Conservation (phyloP, 345 rosid species). For the Citrus sinensis region DNA sequence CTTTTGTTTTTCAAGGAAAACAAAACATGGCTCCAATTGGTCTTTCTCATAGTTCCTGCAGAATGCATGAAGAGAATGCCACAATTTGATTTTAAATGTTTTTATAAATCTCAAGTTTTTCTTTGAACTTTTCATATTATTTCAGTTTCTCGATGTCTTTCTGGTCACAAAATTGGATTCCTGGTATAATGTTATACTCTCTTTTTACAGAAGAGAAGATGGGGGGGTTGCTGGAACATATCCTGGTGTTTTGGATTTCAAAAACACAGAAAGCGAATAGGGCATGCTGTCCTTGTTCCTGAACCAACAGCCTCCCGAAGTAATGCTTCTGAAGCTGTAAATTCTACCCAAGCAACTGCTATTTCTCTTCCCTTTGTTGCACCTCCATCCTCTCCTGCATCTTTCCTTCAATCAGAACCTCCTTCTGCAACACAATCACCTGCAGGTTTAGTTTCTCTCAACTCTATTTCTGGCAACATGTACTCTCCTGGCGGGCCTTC, state of each 20-base stretch:
- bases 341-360: slow-evolving; percentile 31
- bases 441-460: slow-evolving; percentile 52
- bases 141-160: not conserved
- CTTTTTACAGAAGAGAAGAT: slow-evolving; percentile 57
- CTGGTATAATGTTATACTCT: not conserved
- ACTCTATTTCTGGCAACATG: slow-evolving; percentile 60
- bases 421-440: slow-evolving; percentile 88
- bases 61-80: not conserved
- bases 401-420: slow-evolving; percentile 91
- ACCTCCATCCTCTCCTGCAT: slow-evolving; percentile 97
- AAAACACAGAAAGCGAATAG: slow-evolving; percentile 58
- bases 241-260: slow-evolving; percentile 78
- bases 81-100: not conserved
- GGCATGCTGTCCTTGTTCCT: slow-evolving; percentile 59
- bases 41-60: not conserved
- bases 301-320: slow-evolving; percentile 37
- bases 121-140: not conserved
- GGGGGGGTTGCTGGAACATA: slow-evolving; percentile 66
- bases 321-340: slow-evolving; percentile 37
- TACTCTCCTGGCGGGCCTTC: slow-evolving; percentile 67
- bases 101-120: not conserved
- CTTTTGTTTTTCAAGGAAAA: not conserved
- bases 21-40: not conserved
- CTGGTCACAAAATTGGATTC: not conserved
- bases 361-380: slow-evolving; percentile 69